These are phyloP conservation scores for Boletus reticuloceps DNA, from an alignment of 768 basidiomycete genomes.

Conservation along the genomic window DNA sequence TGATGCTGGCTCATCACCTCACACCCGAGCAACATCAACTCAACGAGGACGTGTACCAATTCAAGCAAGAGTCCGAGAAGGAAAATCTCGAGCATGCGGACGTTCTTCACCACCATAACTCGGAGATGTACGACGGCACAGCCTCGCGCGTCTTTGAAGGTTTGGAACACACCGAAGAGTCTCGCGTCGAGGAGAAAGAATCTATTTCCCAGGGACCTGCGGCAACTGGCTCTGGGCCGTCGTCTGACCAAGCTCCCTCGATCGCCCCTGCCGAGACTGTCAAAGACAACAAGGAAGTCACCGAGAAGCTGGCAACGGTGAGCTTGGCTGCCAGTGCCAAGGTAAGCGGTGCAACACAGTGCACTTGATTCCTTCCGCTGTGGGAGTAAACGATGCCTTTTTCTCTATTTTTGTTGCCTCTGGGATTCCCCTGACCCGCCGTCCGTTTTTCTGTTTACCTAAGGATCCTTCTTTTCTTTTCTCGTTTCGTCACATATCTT, in stretches of 20 bases:
- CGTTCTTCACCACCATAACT: constrained; percentile 51
- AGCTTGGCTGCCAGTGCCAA: constrained; percentile 30
- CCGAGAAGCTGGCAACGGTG: constrained; percentile 27
- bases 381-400: background rate
- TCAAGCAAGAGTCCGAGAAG: constrained; percentile 81
- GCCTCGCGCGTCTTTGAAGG: background rate
- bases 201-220: constrained; percentile 4
- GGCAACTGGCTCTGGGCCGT: background rate
- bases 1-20: constrained; percentile 43
- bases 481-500: constrained; percentile 2
- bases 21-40: constrained; percentile 47
- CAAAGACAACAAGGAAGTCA: constrained; percentile 24
- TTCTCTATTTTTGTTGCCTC: background rate
- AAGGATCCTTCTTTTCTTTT: background rate
- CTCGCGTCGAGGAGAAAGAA: background rate
- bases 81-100: constrained; percentile 36
- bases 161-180: background rate
- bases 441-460: constrained; percentile 1
- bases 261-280: background rate
- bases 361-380: constrained; percentile 11
- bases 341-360: constrained; percentile 21
- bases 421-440: background rate
- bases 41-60: constrained; percentile 57
- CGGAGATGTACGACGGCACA: background rate
- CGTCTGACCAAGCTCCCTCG: constrained; percentile 2